Base-by-base conservation (phyloP, 2,329 filamentous ascomycete species). In the Diaporthe aspalathi region DNA sequence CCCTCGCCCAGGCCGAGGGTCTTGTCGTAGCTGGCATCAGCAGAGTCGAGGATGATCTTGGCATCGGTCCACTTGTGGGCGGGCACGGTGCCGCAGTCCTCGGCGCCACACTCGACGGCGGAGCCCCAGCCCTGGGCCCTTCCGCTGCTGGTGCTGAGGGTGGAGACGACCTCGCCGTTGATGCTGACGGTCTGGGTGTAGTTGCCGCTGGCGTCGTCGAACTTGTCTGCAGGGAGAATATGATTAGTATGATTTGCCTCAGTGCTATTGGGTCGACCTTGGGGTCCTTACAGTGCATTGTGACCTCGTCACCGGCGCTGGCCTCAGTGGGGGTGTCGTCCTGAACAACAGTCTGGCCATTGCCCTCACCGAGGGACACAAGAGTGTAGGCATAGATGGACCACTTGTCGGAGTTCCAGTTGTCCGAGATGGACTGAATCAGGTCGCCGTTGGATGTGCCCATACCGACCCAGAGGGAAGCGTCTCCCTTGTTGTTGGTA, bases 61-160 rank as follows among this genome's bases (percentile, higher is more conserved):
- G 66, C 66, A 32, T 73, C 66, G 70, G 53, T 69, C 72, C 72
- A 73, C 35, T 70, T 72, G 66, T 73, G 72, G 17, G 72, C 72
- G 35, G 57, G 50, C 11, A 73, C 53, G 43, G 72, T 72, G 74
- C 93, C 93, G 85, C 93, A 95, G 84, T 93, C 91, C 81, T 95
- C 92, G 79, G 90, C 91, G 68, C 91, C 93, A 79, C 89, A 90
- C 78, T 92, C 89, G 22, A 85, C 80, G 0, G 83, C 79, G 49
- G 80, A 82, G 2, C 83, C 83, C 79, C 82, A 85, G 73, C 83
- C 83, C 77, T 80, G 74, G 4, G 83, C 83, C 9, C 82, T 74
- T 29, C 80, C 83, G 71, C 81, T 81, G 67, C 78, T 82, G 60
- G 84, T 86, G 1, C 84, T 85, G 2, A 86, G 79, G 0, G 80